Base-by-base conservation (phyloP, 2,329 filamentous ascomycete genomes). In the Knufia petricola region DNA sequence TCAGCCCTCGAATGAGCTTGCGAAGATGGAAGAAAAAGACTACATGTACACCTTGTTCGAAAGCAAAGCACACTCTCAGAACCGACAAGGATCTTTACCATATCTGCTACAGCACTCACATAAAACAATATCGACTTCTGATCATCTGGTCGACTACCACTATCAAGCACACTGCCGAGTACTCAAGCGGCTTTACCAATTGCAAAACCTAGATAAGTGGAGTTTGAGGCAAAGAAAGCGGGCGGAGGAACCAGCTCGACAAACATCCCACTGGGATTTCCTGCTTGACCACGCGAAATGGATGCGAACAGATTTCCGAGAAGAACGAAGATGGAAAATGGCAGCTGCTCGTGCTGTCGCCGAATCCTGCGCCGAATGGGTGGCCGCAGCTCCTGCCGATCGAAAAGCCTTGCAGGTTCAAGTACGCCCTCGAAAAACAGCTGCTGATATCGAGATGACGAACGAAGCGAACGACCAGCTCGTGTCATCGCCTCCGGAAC, bases 281-380 rank as follows among this genome's bases (percentile, higher is more conserved):
- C 65, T 96, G 48, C 70, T 98, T 26, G 78, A 88, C 57, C 89
- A 98, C 69, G 87, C 90, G 78, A 94, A 89, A 64, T 96, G 90
- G 90, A 94, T 98, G 87, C 80, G 89, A 44, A 95, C 88, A 1
- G 92, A 98, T 66, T 96, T 95, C 61, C 78, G 85, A 45, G 87
- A 95, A 66, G 92, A 96, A 64, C 75, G 87, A 34, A 95, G 94
- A 63, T 95, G 89, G 88, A 96, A 95, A 68, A 81, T 80, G 61
- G 78, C 84, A 2, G 77, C 84, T 30, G 89, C 89, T 3, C 83
- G 82, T 50, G 87, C 82, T 50, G 73, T 95, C 51, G 92, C 88
- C 1, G 73, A 82, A 59, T 85, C 84, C 59, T 96, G 90, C 64
- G 86, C 84, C 0, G 82, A 90, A 57, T 98, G 87, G 78, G 76